phyloP scores from a whole-genome alignment of 2,329 filamentous ascomycete genomes.

The Cadophora luteo-olivacea region DNA sequence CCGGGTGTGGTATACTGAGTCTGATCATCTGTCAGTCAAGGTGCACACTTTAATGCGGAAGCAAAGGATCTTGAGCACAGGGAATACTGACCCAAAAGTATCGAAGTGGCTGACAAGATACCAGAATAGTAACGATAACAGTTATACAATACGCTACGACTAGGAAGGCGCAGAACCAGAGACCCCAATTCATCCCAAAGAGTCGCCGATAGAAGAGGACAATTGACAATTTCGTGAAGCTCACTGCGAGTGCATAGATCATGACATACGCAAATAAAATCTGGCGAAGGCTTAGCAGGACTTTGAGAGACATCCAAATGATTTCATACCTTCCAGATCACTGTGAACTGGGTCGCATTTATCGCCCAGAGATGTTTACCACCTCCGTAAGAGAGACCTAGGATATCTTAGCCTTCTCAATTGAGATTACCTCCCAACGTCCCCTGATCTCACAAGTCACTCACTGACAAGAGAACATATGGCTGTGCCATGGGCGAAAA shows the following conservation, averaged over 20 bases:
- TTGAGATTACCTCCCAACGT: neutral
- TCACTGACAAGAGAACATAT: neutral
- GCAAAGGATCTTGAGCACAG: no score
- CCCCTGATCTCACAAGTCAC: neutral
- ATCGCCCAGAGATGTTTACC: neutral
- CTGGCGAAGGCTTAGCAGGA: neutral
- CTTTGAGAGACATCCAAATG: neutral
- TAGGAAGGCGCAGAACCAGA: slow-evolving; percentile 2
- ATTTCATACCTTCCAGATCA: neutral
- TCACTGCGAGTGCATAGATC: slow-evolving; percentile 10
- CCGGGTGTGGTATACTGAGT: neutral
- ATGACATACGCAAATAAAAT: slow-evolving; percentile 13
- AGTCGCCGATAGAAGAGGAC: slow-evolving; percentile 13
- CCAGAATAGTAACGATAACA: neutral
- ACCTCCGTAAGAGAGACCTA: neutral
- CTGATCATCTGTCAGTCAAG: neutral
- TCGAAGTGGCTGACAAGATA: neutral
- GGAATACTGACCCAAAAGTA: neutral
- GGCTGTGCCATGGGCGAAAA: neutral
- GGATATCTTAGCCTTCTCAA: neutral
- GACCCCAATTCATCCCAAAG: slow-evolving; percentile 8
- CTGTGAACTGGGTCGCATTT: neutral
- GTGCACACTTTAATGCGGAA: no score
- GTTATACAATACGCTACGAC: slow-evolving; percentile 2
- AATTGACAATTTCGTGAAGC: slow-evolving; percentile 9